phyloP scores from a whole-genome alignment of 2,329 filamentous ascomycete genomes.

The Akanthomyces lecanii region DNA sequence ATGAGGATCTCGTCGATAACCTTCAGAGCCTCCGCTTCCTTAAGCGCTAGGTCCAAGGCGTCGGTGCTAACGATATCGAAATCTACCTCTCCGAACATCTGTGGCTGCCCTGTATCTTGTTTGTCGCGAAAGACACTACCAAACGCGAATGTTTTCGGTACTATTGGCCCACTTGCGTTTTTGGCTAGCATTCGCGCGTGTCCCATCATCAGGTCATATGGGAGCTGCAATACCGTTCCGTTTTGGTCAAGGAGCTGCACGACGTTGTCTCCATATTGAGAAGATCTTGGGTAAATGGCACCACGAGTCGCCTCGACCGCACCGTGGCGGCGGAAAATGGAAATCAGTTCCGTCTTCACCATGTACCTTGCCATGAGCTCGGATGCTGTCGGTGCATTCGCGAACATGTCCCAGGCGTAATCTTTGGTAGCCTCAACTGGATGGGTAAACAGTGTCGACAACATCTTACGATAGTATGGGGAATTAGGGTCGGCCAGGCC shows the following conservation, averaged over 20 bases:
- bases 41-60: constrained; percentile 75
- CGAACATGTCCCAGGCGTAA: constrained; percentile 69
- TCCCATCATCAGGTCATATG: constrained; percentile 86
- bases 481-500: constrained; percentile 78
- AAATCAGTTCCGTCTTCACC: constrained; percentile 68
- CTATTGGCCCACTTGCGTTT: constrained; percentile 52
- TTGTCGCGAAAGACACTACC: constrained; percentile 82
- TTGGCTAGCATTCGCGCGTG: constrained; percentile 81
- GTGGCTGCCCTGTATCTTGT: constrained; percentile 73
- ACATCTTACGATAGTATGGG: constrained; percentile 84
- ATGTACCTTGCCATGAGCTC: constrained; percentile 68
- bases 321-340: constrained; percentile 84
- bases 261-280: constrained; percentile 68
- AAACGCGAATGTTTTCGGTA: constrained; percentile 80
- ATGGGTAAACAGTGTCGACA: constrained; percentile 76
- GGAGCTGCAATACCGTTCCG: constrained; percentile 88
- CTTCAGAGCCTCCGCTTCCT: constrained; percentile 91
- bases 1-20: constrained; percentile 87
- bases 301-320: constrained; percentile 76
- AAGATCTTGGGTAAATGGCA: constrained; percentile 75
- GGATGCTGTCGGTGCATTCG: constrained; percentile 46
- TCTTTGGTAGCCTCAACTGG: constrained; percentile 77
- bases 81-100: constrained; percentile 82
- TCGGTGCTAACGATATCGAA: constrained; percentile 92
- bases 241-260: constrained; percentile 77